Conservation (phyloP, 768 basidiomycete species). For the Macrolepiota albuminosa region DNA sequence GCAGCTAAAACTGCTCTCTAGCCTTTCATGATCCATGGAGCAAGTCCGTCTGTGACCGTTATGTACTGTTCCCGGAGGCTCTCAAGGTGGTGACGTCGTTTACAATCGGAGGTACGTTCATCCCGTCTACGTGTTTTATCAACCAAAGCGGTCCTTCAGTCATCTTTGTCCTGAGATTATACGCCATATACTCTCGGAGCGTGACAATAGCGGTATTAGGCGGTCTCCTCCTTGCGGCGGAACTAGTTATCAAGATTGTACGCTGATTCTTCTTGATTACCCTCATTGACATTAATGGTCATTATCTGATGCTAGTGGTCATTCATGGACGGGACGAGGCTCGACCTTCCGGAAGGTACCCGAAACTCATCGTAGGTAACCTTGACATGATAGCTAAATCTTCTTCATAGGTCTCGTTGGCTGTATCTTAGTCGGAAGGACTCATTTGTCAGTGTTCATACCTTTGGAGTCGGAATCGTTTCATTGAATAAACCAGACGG, state of each 20-base stretch:
- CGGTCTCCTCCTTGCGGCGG: neutral
- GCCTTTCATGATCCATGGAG: slow-evolving; percentile 1
- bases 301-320: slow-evolving; percentile 9
- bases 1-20: neutral
- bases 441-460: slow-evolving; percentile 19
- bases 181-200: slow-evolving; percentile 18
- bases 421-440: slow-evolving; percentile 14
- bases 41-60: neutral
- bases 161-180: slow-evolving; percentile 6
- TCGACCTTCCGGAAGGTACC: slow-evolving; percentile 24
- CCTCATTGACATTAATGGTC: neutral
- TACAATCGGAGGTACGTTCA: neutral
- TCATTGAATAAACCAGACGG: neutral
- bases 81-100: slow-evolving; percentile 1
- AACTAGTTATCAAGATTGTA: slow-evolving; percentile 1
- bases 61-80: slow-evolving; percentile 1
- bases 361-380: neutral
- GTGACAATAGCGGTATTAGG: neutral
- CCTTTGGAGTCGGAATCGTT: neutral
- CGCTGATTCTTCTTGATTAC: neutral
- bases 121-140: neutral
- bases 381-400: neutral
- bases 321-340: slow-evolving; percentile 28
- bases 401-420: neutral
- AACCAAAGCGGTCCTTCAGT: neutral